Evolutionary conservation across 1,284 basidiomycete species (phyloP).

Genomic region (Papiliotrema flavescens): DNA sequence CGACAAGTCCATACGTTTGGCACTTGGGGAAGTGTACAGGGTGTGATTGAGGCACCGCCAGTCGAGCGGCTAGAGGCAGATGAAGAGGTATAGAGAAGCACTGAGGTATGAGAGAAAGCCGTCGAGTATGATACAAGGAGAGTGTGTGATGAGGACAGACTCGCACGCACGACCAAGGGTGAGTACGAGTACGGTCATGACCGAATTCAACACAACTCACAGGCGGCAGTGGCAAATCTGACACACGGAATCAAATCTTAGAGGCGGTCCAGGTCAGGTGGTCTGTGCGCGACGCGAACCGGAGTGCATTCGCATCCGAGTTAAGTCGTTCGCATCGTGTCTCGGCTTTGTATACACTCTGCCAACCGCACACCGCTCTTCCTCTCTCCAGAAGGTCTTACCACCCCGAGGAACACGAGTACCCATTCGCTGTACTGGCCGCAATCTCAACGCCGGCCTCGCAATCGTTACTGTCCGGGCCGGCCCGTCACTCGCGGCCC

Average conservation of each 20-base stretch:
- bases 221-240: background rate
- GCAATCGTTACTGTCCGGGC: too few species aligned
- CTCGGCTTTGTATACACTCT: too few species aligned
- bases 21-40: background rate
- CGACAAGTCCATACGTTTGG: slow-evolving; percentile 44
- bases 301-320: too few species aligned
- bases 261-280: background rate
- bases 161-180: too few species aligned
- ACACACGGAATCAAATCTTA: background rate
- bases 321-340: too few species aligned
- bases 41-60: background rate
- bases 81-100: background rate
- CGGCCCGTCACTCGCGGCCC: too few species aligned
- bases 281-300: too few species aligned
- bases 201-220: background rate
- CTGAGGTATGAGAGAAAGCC: background rate
- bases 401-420: too few species aligned
- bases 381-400: too few species aligned
- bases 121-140: background rate
- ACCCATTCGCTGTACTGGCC: too few species aligned
- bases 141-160: background rate
- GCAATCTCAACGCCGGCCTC: too few species aligned
- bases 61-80: background rate
- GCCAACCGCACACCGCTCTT: too few species aligned
- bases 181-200: background rate